Base-by-base conservation (phyloP, 192 early-diverging fungal species). In the Linnemannia zychae region DNA sequence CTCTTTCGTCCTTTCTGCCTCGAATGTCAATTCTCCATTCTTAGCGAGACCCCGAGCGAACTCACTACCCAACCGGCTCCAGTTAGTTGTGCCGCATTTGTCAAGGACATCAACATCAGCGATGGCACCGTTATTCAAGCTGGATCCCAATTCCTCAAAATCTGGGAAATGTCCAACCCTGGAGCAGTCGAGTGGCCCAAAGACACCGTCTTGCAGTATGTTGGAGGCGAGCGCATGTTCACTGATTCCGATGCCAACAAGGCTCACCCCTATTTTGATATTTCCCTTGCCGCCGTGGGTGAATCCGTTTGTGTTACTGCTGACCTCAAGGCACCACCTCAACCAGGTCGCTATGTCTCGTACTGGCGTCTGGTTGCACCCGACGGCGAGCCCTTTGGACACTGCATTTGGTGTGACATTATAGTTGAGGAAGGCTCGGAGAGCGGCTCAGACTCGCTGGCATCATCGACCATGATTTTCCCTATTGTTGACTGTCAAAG, bases 91-190 rank as follows among this genome's bases (percentile, higher is more conserved):
- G 82, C 93, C 2, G 18, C 70, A 3, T 94, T 94, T 86, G 89
- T 95, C 68, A 92, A 93, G 50, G 93, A 95, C 49, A 87, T 94
- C 73, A 95, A 91, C 53, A 84, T 95, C 57, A 91, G 91, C 24
- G 93, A 95, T 66, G 90, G 92, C 44, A 92, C 93, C 16, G 75
- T 76, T 1, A 86, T 94, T 16, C 85, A 77, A 18, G 88, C 92
- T 13, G 88, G 87, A 44, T 89, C 91, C 36, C 87, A 78, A 67
- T 94, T 95, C 79, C 80, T 92, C 36, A 95, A 95, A 90, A 94
- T 94, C 33, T 95, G 94, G 94, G 92, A 91, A 63, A 88, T 94
- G 72, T 87, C 78, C 40, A 95, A 95, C 79, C 78, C 89, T 76
- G 93, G 94, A 49, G 68, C 78, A 44, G 60, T 31, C 49, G 89